Evolutionary conservation across 345 rosid genomes (phyloP), one percentile per base, ranked within the genome.

Genomic region (Arabis hirsuta): DNA sequence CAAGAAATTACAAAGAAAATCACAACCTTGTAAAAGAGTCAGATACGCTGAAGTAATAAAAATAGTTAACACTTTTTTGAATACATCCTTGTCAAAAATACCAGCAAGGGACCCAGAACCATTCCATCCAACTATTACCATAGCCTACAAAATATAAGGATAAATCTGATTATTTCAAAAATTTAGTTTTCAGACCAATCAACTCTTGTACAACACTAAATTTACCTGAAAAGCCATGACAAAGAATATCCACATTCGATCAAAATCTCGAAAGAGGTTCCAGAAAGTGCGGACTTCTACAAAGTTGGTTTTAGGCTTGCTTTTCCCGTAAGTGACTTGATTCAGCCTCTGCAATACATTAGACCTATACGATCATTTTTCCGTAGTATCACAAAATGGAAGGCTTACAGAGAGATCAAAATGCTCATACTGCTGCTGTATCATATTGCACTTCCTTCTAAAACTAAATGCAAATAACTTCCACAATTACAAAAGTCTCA

Each of bases 241-340:
- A 76, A 92, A 69, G 82, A 95, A 95, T 77, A 95, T 90, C 99
- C 99, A 95, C 99, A 88, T 88, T 63, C 99, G 85, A 67, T 92
- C 99, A 80, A 95, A 95, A 78, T 87, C 87, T 81, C 99, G 83
- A 72, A 73, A 95, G 9, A 95, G 94, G 81, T 92, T 94, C 92
- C 86, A 88, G 79, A 95, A 92, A 20, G 99, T 92, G 24, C 98
- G 94, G 62, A 86, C 90, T 88, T 95, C 99, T 57, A 95, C 99
- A 85, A 95, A 95, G 84, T 92, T 90, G 52, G 96, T 87, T 77
- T 95, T 95, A 62, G 98, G 91, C 73, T 83, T 86, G 72, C 74
- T 80, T 82, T 83, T 85, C 62, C 87, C 83, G 6, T 27, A 39
- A 45, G 66, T 29, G 26, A 62, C 76, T 81, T 81, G 90, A 50